Evolutionary conservation across 2,329 filamentous ascomycete species (phyloP), one percentile per base, ranked within the genome.

Genomic region (Paecilomyces sp.): DNA sequence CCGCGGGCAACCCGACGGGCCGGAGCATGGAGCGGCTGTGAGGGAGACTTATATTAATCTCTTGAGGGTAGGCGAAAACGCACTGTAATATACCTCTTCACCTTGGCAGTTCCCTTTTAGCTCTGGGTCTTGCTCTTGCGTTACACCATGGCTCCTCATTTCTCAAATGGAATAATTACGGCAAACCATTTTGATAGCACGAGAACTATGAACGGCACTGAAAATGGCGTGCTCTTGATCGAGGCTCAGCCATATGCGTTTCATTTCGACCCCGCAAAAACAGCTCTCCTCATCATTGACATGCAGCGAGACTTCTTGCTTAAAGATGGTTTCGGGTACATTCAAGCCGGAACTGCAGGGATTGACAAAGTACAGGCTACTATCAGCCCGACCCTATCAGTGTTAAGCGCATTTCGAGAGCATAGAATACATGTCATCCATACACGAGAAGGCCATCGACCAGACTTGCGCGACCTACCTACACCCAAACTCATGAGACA

Each of bases 261-360:
- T 66, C 72, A 69, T 3, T 83, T 83, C 60, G 73, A 75, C 18
- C 70, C 74, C 25, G 70, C 74, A 30, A 75, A 77, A 8, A 81
- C 80, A 0, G 80, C 80, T 8, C 67, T 83, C 24, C 67, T 83
- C 55, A 73, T 82, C 57, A 81, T 82, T 61, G 79, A 82, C 64
- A 81, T 82, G 79, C 80, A 82, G 61, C 68, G 79, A 47, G 80
- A 82, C 62, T 81, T 82, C 61, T 66, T 83, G 5, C 75, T 79
- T n/a, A 70, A 72, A 1, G 74, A 75, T 56, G 80, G 81, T 25
- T 83, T 83, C 63, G 81, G 81, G 7, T 75, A 77, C 55, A 82
- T 83, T 47, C 80, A 83, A 68, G 77, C 77, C 57, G 77, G 78
- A 12, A 73, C 78, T 55, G 65, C 77, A 2, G 67, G 71, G 4